phyloP scores from a whole-genome alignment of 257 asterid genomes.

The Solanum rostratum region DNA sequence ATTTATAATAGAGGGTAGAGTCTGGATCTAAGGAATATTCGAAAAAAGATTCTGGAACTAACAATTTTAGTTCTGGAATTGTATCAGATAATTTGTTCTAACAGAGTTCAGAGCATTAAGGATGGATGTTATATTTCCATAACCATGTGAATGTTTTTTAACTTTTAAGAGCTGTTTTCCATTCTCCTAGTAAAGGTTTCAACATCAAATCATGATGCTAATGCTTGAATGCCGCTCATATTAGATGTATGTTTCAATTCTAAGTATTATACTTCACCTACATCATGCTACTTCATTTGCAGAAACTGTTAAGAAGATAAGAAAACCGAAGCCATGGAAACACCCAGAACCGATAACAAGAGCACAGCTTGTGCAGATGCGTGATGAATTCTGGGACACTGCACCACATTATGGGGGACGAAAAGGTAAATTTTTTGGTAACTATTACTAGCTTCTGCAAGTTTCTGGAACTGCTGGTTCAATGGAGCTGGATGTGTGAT shows the following conservation, averaged over 20 bases:
- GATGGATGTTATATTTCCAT: not conserved
- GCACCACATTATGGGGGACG: slow-evolving; percentile 76
- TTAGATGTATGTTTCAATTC: not conserved
- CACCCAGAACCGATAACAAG: slow-evolving; percentile 52
- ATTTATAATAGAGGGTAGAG: not conserved
- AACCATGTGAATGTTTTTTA: not conserved
- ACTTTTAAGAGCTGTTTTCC: not conserved
- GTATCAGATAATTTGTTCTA: not conserved
- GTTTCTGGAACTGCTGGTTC: not conserved
- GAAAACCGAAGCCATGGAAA: slow-evolving; percentile 71
- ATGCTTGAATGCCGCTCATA: not conserved
- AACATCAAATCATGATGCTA: not conserved
- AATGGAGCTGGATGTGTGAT: not conserved
- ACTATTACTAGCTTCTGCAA: not conserved
- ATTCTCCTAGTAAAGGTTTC: not conserved
- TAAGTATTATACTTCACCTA: not conserved
- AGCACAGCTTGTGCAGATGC: slow-evolving; percentile 47
- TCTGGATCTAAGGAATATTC: not conserved
- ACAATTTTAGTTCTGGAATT: not conserved
- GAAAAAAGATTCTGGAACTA: not conserved
- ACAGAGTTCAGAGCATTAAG: not conserved
- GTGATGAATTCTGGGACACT: slow-evolving; percentile 79
- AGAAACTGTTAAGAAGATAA: slow-evolving; percentile 46
- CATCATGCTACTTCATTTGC: slow-evolving; percentile 5
- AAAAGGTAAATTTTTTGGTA: slow-evolving; percentile 30